Base-by-base conservation (phyloP, 371 early-diverging fungal species). In the Cokeromyces recurvatus region DNA sequence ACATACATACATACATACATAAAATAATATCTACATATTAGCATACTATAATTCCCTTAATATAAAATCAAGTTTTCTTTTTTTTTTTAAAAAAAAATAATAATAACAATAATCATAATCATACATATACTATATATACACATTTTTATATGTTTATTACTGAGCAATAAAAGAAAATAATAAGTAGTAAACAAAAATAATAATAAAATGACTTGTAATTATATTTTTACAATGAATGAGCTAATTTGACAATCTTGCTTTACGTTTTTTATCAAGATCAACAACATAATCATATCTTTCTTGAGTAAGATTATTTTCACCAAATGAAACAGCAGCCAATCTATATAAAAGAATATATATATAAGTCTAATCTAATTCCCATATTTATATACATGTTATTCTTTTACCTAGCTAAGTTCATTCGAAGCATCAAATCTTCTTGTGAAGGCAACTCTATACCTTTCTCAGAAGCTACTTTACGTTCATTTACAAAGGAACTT, bases 401-500 rank as follows among this genome's bases (percentile, higher is more conserved):
- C n/a, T n/a, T n/a, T n/a, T n/a, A n/a, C n/a, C 55, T 54, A 32
- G 65, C 54, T 29, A 59, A 59, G 20, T 50, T 68, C 64, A 76
- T 59, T 12, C 62, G 62, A 7, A 63, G 43, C 72, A 71, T 71
- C 38, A 76, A 50, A 37, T 76, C 76, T 38, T 76, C 76, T 50
- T 76, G 72, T 0, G 62, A 57, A 7, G 69, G 65, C 21, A 71
- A 40, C 6, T 50, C 38, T 1, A 25, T 42, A 2, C 61, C 53
- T 8, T 58, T 59, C 32, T 62, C 59, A n/a, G 61, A 45, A 2
- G 78, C 78, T 5, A 57, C 57, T 37, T 75, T 79, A 35, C 82
- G 70, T 36, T 74, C 69, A 32, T 77, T 62, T 34, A 79, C 77
- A 51, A 77, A 82, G 16, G 62, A 56, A 2, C 53, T 59, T 61